Conservation (phyloP, 495 filamentous ascomycete species). For the Lophium mytilinum region DNA sequence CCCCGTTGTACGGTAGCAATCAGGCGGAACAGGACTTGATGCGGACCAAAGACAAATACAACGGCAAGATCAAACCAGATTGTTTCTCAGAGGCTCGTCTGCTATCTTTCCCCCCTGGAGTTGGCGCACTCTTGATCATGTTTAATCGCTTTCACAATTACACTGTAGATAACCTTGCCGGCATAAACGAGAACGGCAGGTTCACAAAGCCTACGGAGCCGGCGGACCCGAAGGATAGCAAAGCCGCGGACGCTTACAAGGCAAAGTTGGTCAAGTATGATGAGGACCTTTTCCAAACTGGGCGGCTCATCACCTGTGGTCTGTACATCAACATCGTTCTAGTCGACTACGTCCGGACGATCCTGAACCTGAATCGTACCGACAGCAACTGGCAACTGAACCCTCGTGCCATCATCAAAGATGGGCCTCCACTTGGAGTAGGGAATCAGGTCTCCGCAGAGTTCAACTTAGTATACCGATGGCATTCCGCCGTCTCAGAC, state of each 20-base stretch:
- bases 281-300: slow-evolving; percentile 65
- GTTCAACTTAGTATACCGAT: slow-evolving; percentile 68
- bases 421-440: slow-evolving; percentile 54
- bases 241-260: slow-evolving; percentile 10
- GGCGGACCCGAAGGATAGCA: slow-evolving; percentile 12
- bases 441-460: slow-evolving; percentile 75
- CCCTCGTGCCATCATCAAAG: slow-evolving; percentile 49
- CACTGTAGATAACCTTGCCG: slow-evolving; percentile 44
- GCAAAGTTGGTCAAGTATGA: slow-evolving; percentile 24
- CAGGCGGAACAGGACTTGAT: slow-evolving; percentile 65
- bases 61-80: slow-evolving; percentile 80
- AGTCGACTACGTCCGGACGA: slow-evolving; percentile 76
- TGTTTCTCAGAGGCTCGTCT: slow-evolving; percentile 70
- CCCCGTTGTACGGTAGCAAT: slow-evolving; percentile 79
- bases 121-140: slow-evolving; percentile 59
- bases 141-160: slow-evolving; percentile 49
- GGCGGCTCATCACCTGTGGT: slow-evolving; percentile 67
- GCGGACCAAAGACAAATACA: slow-evolving; percentile 69
- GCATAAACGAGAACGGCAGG: slow-evolving; percentile 52
- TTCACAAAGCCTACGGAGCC: slow-evolving; percentile 39
- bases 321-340: slow-evolving; percentile 80
- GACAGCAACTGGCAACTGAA: slow-evolving; percentile 76
- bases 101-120: slow-evolving; percentile 76
- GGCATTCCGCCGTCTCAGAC: slow-evolving; percentile 57
- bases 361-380: slow-evolving; percentile 71